A percentile compares a stretch with the other conserved stretches of the same genome.
These are phyloP conservation scores for Aspergillus floridensis DNA, from an alignment of 2,329 filamentous ascomycete species.

Conservation along the genomic window DNA sequence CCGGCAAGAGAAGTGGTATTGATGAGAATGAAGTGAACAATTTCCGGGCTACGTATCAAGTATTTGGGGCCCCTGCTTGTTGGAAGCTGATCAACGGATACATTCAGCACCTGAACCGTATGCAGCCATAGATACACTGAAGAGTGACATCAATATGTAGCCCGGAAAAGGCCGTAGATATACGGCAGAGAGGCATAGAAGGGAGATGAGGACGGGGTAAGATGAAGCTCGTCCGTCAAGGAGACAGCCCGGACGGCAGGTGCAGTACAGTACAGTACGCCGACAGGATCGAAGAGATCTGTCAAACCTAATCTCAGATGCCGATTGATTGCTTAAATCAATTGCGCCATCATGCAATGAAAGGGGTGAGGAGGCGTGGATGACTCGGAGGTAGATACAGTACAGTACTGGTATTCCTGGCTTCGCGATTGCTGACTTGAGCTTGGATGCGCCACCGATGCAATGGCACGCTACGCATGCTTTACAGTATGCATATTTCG, in stretches of 20 bases:
- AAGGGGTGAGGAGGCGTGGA: neutral
- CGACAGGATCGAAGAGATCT: neutral
- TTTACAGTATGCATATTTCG: neutral
- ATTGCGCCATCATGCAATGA: neutral
- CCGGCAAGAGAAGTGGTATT: too few species aligned
- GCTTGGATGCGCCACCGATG: neutral
- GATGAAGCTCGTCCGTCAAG: neutral
- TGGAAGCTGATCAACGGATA: too few species aligned
- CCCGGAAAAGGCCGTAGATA: too few species aligned
- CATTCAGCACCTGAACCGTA: too few species aligned
- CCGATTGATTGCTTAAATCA: neutral
- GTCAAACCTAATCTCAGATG: neutral
- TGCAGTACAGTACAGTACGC: neutral
- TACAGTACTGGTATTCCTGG: neutral
- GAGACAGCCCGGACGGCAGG: neutral
- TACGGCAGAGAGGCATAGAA: too few species aligned
- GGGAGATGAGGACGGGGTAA: too few species aligned
- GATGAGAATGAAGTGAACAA: too few species aligned
- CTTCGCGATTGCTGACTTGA: neutral
- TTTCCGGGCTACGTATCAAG: too few species aligned
- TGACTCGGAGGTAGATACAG: neutral
- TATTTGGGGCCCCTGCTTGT: too few species aligned
- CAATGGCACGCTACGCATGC: neutral
- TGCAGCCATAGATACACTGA: too few species aligned
- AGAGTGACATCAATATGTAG: too few species aligned